A percentile compares a stretch with the other conserved stretches of the same genome.
Evolutionary conservation across 2,329 filamentous ascomycete genomes (phyloP).

Genomic region (Epichloe festucae): DNA sequence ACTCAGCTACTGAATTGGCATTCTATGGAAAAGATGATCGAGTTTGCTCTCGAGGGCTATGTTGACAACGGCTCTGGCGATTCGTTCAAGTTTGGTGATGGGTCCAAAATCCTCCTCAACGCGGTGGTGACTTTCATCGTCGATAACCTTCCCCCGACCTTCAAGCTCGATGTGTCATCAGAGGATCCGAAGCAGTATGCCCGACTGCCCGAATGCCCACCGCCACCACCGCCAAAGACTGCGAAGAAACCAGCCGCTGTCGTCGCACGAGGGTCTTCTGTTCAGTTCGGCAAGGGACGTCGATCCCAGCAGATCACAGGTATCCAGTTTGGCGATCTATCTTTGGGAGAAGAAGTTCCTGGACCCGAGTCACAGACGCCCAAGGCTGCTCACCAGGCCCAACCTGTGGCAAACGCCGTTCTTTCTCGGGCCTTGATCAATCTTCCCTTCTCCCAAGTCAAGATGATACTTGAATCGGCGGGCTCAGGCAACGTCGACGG

Average conservation of each 20-base stretch:
- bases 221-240: conserved; percentile 6
- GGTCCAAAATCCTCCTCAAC: conserved; percentile 40
- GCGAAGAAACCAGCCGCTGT: conserved; percentile 10
- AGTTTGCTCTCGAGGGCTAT: conserved; percentile 38
- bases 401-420: conserved; percentile 28
- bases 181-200: conserved; percentile 23
- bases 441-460: conserved; percentile 53
- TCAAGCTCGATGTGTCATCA: conserved; percentile 40
- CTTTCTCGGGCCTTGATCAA: conserved; percentile 58
- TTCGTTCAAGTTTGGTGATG: conserved; percentile 37
- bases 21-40: conserved; percentile 46
- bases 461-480: conserved; percentile 48
- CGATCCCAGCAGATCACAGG: conserved; percentile 42
- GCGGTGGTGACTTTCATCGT: conserved; percentile 46
- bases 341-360: conserved; percentile 20
- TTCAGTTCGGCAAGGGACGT: conserved; percentile 23
- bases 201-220: conserved; percentile 23
- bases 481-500: conserved; percentile 38
- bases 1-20: conserved; percentile 47
- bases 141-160: conserved; percentile 45
- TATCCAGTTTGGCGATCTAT: conserved; percentile 61
- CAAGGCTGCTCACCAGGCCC: conserved; percentile 13
- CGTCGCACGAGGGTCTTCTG: conserved; percentile 25
- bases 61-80: conserved; percentile 26
- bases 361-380: conserved; percentile 19